Conservation (phyloP, 805 yeast genomes). For the Wickerhamomyces subpelliculosus region DNA sequence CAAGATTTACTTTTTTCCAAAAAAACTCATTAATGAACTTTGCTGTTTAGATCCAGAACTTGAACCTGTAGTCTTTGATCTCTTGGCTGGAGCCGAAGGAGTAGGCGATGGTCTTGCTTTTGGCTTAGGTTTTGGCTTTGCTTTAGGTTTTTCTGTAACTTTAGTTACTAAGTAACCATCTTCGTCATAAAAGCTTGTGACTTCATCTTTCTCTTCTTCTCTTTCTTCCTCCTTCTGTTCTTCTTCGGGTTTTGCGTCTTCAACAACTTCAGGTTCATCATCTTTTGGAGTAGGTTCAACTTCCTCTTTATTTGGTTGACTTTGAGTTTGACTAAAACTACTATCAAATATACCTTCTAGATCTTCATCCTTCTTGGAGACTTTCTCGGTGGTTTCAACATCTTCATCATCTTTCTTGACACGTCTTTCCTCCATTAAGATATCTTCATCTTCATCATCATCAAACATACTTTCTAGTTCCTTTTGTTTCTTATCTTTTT, state of each 20-base stretch:
- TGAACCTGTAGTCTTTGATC: constrained; percentile 7
- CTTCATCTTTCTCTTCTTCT: constrained; percentile 3
- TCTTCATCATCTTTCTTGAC: background rate
- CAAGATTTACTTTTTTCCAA: constrained; percentile 28
- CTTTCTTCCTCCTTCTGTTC: constrained; percentile 5
- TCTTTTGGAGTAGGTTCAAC: background rate
- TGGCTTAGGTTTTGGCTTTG: constrained; percentile 14
- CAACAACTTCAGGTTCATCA: background rate
- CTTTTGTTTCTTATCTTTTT: constrained; percentile 8
- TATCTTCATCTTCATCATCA: constrained; percentile 21
- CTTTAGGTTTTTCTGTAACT: constrained; percentile 11
- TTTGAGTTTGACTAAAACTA: constrained; percentile 12
- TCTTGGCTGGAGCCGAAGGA: constrained; percentile 6
- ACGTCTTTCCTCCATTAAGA: background rate
- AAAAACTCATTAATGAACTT: constrained; percentile 41
- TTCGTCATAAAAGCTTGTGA: constrained; percentile 33
- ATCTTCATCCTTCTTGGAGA: background rate
- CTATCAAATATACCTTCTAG: constrained; percentile 18
- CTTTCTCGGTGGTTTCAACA: background rate
- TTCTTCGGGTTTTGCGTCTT: background rate
- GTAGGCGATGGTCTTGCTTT: constrained; percentile 5
- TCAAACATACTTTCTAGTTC: constrained; percentile 30
- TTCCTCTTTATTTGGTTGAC: background rate
- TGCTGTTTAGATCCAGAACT: constrained; percentile 30
- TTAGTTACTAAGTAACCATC: constrained; percentile 44